A percentile compares a stretch with the other conserved stretches of the same genome.
Evolutionary conservation across 1,139 yeast species (phyloP).

Genomic region (Saccharomyces hybrid): DNA sequence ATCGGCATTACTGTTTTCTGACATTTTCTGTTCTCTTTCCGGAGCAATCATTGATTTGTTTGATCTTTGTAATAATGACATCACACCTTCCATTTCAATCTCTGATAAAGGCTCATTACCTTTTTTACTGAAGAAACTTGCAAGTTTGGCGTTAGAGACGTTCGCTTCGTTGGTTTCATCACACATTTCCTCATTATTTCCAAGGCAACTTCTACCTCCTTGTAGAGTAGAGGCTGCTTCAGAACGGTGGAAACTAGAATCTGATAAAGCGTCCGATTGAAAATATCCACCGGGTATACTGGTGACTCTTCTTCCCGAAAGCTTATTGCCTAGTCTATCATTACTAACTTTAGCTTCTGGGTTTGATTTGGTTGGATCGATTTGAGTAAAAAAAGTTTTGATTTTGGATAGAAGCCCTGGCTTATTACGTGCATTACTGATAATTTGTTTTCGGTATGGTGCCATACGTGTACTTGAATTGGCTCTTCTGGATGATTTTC

Average conservation of each 20-base stretch:
- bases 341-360: neutral
- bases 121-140: constrained; percentile 63
- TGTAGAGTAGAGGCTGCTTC: neutral
- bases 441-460: constrained; percentile 19
- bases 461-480: constrained; percentile 9
- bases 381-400: constrained; percentile 8
- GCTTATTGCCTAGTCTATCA: neutral
- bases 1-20: neutral
- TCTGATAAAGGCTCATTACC: constrained; percentile 72
- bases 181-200: neutral
- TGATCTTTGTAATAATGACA: constrained; percentile 46
- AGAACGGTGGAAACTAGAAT: constrained; percentile 1
- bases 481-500: neutral
- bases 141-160: constrained; percentile 37
- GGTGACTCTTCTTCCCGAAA: neutral
- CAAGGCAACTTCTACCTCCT: constrained; percentile 1
- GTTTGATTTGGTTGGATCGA: neutral
- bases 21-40: neutral
- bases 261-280: constrained; percentile 6
- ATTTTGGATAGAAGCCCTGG: constrained; percentile 11
- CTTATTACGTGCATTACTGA: constrained; percentile 7
- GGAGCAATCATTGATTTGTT: constrained; percentile 4
- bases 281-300: constrained; percentile 19
- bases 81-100: constrained; percentile 77
- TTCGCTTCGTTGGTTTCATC: constrained; percentile 7